Percentiles rank a stretch among this genome's conserved stretches.
Conservation (phyloP, 352 stramenopile species). For the Pseudoperonospora humuli region DNA sequence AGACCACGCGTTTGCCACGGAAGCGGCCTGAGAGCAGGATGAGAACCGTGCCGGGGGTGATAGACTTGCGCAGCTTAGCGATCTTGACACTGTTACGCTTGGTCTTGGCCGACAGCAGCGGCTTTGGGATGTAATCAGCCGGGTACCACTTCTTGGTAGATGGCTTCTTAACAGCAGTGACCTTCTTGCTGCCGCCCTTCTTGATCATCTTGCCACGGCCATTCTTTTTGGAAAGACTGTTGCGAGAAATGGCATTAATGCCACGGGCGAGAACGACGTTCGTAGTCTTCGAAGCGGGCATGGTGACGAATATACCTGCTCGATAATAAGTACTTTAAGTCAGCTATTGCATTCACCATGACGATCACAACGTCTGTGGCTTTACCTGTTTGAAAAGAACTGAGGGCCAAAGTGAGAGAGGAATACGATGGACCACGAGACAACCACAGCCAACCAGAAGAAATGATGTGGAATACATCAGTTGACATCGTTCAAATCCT, state of each 20-base stretch:
- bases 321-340: no score
- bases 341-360: background rate
- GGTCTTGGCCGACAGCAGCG: constrained; percentile 57
- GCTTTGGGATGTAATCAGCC: constrained; percentile 58
- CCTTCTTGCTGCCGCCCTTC: constrained; percentile 63
- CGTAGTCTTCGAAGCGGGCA: constrained; percentile 37
- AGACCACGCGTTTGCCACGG: constrained; percentile 96
- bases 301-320: constrained; percentile 54
- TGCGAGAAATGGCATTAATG: constrained; percentile 72
- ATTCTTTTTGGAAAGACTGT: constrained; percentile 54
- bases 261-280: constrained; percentile 69
- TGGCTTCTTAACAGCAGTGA: constrained; percentile 33
- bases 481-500: no score
- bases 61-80: constrained; percentile 91
- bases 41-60: constrained; percentile 95
- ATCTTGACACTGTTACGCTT: constrained; percentile 78
- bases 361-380: background rate
- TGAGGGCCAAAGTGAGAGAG: constrained; percentile 1
- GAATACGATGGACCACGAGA: background rate
- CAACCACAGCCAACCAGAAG: constrained; percentile 21
- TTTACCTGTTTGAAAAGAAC: constrained; percentile 68
- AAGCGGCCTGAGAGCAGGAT: constrained; percentile 97
- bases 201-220: constrained; percentile 51
- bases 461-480: constrained; percentile 4
- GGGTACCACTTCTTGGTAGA: constrained; percentile 72